phyloP scores from a whole-genome alignment of 2,329 filamentous ascomycete genomes.

The Colletotrichum sublineola region DNA sequence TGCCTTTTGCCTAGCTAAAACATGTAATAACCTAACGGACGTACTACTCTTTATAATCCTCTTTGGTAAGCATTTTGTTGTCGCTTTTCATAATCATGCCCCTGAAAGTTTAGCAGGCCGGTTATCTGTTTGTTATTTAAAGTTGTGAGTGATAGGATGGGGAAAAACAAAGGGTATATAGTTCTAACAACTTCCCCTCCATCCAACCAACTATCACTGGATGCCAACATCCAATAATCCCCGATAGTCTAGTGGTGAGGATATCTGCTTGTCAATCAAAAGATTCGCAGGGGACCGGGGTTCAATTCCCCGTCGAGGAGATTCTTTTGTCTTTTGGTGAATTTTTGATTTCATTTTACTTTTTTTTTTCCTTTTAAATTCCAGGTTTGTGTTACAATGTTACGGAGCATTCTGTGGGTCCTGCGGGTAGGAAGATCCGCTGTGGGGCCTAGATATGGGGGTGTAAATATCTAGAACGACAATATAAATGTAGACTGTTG shows the following conservation, averaged over 20 bases:
- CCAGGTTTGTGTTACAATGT: background rate
- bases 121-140: slow-evolving; percentile 2
- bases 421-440: background rate
- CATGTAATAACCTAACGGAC: too few species aligned
- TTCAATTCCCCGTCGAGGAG: slow-evolving; percentile 42
- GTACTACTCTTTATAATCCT: too few species aligned
- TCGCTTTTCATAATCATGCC: background rate
- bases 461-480: too few species aligned
- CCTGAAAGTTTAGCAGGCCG: slow-evolving; percentile 16
- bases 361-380: background rate
- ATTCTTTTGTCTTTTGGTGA: background rate
- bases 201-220: slow-evolving; percentile 11
- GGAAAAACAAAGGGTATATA: background rate
- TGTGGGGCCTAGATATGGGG: too few species aligned
- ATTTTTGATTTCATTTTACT: background rate
- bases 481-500: background rate
- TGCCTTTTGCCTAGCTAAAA: too few species aligned
- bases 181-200: accelerated
- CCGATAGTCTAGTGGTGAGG: slow-evolving; percentile 42
- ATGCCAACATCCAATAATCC: slow-evolving; percentile 12
- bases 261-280: slow-evolving; percentile 36
- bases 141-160: background rate
- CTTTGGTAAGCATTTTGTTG: too few species aligned
- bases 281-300: slow-evolving; percentile 39
- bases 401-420: background rate